A percentile compares a stretch with the other conserved stretches of the same genome.
These are phyloP conservation scores for Xerocomus brunneocitrinus DNA, from an alignment of 768 basidiomycete genomes.

Conservation along the genomic window DNA sequence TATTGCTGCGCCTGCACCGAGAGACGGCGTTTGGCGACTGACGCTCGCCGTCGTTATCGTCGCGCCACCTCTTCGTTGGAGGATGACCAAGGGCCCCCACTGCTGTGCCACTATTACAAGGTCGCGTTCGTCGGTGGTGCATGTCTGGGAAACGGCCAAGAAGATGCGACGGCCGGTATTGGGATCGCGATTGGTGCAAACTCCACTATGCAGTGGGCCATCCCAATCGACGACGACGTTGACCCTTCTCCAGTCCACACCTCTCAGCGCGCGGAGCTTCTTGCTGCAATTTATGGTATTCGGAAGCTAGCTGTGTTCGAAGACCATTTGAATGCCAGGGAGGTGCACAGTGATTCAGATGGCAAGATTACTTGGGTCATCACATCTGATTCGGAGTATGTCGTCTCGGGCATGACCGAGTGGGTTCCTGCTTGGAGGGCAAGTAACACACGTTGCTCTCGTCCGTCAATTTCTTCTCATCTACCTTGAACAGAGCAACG, in stretches of 20 bases:
- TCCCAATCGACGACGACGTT: slow-evolving; percentile 22
- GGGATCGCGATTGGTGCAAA: slow-evolving; percentile 25
- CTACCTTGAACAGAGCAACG: background rate
- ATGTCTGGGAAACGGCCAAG: slow-evolving; percentile 28
- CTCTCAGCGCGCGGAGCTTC: slow-evolving; percentile 33
- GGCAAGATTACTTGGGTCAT: slow-evolving; percentile 16
- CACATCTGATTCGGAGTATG: slow-evolving; percentile 34
- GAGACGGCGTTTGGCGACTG: background rate
- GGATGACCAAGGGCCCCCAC: background rate
- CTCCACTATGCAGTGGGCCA: slow-evolving; percentile 17
- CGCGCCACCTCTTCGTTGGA: background rate
- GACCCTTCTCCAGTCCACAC: slow-evolving; percentile 22
- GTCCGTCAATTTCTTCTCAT: background rate
- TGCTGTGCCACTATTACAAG: slow-evolving; percentile 22
- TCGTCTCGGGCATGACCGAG: slow-evolving; percentile 34
- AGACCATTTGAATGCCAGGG: background rate
- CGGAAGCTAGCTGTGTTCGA: slow-evolving; percentile 8
- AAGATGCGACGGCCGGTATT: slow-evolving; percentile 26
- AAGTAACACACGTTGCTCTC: background rate
- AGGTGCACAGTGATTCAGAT: background rate
- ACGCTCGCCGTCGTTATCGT: background rate
- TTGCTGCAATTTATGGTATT: slow-evolving; percentile 30
- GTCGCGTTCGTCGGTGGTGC: slow-evolving; percentile 36
- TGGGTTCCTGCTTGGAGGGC: slow-evolving; percentile 35
- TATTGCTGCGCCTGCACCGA: slow-evolving; percentile 11